phyloP scores from a whole-genome alignment of 176 grass and related monocot genomes.

The Eragrostis curvula region DNA sequence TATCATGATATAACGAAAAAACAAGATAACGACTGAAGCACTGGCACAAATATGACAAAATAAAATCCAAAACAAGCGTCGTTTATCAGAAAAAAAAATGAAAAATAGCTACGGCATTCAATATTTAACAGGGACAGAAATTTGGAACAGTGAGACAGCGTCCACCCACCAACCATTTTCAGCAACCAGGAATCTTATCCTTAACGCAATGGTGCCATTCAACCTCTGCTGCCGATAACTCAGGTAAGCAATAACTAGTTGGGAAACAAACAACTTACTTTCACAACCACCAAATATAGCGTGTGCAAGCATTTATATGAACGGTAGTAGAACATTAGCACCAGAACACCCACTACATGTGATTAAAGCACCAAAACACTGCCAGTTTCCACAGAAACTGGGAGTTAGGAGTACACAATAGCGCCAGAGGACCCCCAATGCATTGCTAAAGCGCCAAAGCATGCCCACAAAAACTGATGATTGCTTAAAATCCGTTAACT shows the following conservation, averaged over 20 bases:
- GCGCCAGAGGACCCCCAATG: slow-evolving; percentile 6
- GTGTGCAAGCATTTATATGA: background rate
- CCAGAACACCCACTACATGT: slow-evolving; percentile 2
- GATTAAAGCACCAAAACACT: slow-evolving; percentile 29
- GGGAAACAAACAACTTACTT: slow-evolving; percentile 11
- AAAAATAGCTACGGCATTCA: slow-evolving; percentile 14
- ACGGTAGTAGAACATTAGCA: slow-evolving; percentile 1
- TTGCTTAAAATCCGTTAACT: slow-evolving; percentile 23
- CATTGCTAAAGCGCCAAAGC: slow-evolving; percentile 20
- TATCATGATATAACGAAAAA: slow-evolving; percentile 14
- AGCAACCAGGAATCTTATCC: slow-evolving; percentile 3
- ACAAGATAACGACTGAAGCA: slow-evolving; percentile 5
- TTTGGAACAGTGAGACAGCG: slow-evolving; percentile 2
- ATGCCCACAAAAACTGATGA: slow-evolving; percentile 17
- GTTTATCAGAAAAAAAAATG: background rate
- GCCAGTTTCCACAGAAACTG: background rate
- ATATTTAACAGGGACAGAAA: slow-evolving; percentile 15
- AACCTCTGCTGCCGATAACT: background rate
- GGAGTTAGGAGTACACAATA: background rate
- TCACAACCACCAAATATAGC: slow-evolving; percentile 11
- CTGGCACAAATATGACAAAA: slow-evolving; percentile 13
- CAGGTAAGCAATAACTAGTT: slow-evolving; percentile 1
- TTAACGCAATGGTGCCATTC: slow-evolving; percentile 4
- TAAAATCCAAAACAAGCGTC: slow-evolving; percentile 11
- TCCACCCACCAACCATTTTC: slow-evolving; percentile 17